phyloP scores from a whole-genome alignment of 2,329 filamentous ascomycete species.

The Arachnomyces sp. region DNA sequence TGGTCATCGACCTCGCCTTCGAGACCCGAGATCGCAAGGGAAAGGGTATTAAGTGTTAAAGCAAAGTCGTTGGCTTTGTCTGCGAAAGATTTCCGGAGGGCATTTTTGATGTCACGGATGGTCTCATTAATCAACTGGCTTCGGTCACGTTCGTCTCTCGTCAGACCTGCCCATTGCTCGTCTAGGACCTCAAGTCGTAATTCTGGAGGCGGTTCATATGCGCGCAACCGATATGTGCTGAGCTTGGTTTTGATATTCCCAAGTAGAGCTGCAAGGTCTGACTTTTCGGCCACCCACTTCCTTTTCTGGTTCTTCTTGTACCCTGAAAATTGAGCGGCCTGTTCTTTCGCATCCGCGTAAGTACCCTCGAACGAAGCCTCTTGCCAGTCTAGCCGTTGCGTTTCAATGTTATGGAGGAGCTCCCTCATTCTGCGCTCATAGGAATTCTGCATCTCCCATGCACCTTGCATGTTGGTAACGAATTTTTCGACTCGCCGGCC shows the following conservation, averaged over 20 bases:
- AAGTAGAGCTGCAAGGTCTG: conserved; percentile 81
- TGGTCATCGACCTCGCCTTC: conserved; percentile 97
- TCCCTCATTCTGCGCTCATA: conserved; percentile 88
- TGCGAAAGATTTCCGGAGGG: conserved; percentile 82
- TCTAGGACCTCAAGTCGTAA: conserved; percentile 77
- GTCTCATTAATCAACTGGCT: conserved; percentile 97
- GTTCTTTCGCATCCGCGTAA: conserved; percentile 84
- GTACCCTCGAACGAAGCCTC: conserved; percentile 80
- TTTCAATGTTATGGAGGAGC: conserved; percentile 65
- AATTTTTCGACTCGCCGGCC: conserved; percentile 96
- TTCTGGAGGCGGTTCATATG: conserved; percentile 83
- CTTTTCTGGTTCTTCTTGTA: conserved; percentile 90
- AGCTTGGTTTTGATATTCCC: conserved; percentile 99
- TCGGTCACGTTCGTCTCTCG: conserved; percentile 76
- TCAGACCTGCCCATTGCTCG: conserved; percentile 68
- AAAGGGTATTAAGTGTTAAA: conserved; percentile 86
- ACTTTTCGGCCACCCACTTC: conserved; percentile 96
- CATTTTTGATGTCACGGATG: conserved; percentile 97
- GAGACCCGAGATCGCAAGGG: conserved; percentile 88
- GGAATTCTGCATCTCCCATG: conserved; percentile 98
- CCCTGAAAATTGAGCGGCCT: conserved; percentile 70
- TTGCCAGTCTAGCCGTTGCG: conserved; percentile 70
- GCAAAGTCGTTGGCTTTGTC: conserved; percentile 99
- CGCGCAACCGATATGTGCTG: conserved; percentile 82
- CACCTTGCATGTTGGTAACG: conserved; percentile 96